Evolutionary conservation across 2,329 filamentous ascomycete species (phyloP), one percentile per base, ranked within the genome.

Genomic region (Lachnellula suecica): DNA sequence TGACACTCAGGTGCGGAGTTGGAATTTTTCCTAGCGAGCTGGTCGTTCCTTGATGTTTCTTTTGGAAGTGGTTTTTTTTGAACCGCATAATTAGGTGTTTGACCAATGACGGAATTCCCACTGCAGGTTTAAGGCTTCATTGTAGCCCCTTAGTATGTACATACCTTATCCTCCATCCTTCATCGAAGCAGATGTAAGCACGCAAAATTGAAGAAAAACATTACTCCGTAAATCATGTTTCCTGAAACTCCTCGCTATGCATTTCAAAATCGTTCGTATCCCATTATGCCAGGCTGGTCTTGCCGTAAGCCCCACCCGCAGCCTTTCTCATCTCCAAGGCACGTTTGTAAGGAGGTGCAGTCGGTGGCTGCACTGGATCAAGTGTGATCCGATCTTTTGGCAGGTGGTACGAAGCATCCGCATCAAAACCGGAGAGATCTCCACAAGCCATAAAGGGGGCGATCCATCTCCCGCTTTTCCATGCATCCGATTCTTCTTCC

Each of bases 361-460:
- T 99, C 0, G 94, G 94, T 24, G 93, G 93, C 69, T 97, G 94
- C 27, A 99, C 83, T 0, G 94, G 94, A 68, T 97, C 91, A 44
- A 97, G 79, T 61, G 88, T 92, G 47, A 95, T 82, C 66, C 95
- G 83, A 59, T 91, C 88, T 54, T 92, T 88, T 0, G 94, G 92
- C 17, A 99, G 77, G 60, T 88, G 83, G 71, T 97, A 97, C 4
- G 92, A 94, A 4, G 94, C 93, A 76, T 99, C 94, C 1, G 93
- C 91, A 74, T 99, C 94, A 74, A 92, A 99, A 10, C 90, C 86
- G 22, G 91, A 95, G 48, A 99, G 78, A 71, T 99, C 94, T 42
- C 94, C 94, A 69, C 94, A 99, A n/a, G 94, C 92, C 64, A 99
- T 82, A 68, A 99, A 99, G 0, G 93, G 91, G 3, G 92, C 91